A percentile compares a stretch with the other conserved stretches of the same genome.
Conservation (phyloP, 768 basidiomycete genomes). For the Gyrodon lividus region DNA sequence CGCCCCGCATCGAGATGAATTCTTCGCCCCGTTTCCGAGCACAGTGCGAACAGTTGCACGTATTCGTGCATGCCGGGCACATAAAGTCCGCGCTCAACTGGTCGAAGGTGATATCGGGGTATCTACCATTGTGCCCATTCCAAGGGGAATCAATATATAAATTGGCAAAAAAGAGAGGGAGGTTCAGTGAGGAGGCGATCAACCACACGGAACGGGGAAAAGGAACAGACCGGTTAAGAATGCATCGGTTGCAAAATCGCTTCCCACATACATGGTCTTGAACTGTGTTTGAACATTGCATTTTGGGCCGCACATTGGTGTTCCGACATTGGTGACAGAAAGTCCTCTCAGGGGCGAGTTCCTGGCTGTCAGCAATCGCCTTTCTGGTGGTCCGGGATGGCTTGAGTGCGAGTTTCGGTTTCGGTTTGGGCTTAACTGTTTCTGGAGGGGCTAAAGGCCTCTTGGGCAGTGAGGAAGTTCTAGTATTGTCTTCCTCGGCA, state of each 20-base stretch:
- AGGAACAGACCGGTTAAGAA: slow-evolving; percentile 31
- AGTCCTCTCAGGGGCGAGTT: slow-evolving; percentile 4
- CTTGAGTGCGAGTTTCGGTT: slow-evolving; percentile 1
- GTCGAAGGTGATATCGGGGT: slow-evolving; percentile 39
- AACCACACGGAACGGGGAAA: background rate
- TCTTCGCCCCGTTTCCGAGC: slow-evolving; percentile 44
- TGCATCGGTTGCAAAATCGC: slow-evolving; percentile 36
- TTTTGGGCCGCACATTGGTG: slow-evolving; percentile 29
- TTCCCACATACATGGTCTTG: slow-evolving; percentile 27
- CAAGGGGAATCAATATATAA: background rate
- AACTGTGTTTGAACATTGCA: slow-evolving; percentile 31
- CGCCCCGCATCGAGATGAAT: slow-evolving; percentile 37
- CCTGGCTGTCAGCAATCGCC: background rate
- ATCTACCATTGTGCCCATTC: slow-evolving; percentile 24
- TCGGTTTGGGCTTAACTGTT: background rate
- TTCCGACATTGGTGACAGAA: slow-evolving; percentile 41
- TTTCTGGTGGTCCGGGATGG: background rate
- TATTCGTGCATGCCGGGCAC: slow-evolving; percentile 46
- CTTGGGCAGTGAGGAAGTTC: background rate
- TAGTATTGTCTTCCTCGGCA: background rate
- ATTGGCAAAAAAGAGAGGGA: background rate
- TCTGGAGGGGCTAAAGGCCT: slow-evolving; percentile 7
- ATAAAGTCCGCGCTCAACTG: slow-evolving; percentile 27
- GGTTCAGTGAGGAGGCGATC: slow-evolving; percentile 4
- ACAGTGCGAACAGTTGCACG: slow-evolving; percentile 51